Evolutionary conservation across 352 stramenopile genomes (phyloP), one percentile per base, ranked within the genome.

Genomic region (Phytophthora ramorum): DNA sequence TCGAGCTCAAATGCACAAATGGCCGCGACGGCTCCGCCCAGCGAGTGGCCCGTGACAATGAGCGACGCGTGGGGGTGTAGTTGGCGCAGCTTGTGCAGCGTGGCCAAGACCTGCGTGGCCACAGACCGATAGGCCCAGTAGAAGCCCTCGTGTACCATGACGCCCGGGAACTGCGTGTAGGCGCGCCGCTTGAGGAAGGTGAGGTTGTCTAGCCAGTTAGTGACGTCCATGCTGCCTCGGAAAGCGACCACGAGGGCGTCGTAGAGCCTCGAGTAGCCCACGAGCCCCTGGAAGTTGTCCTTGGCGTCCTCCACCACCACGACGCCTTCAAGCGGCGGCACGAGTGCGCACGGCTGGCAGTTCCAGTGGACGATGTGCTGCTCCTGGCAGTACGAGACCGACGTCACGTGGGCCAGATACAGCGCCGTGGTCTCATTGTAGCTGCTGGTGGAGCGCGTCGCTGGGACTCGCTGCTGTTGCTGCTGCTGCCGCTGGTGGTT

Each of bases 161-260:
- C 88, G 10, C 73, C 57, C 1, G 86, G 88, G 49, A 81, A 90
- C n/a, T 83, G 20, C 2, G 45, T 34, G 66, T 93, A 96, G 30
- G 79, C 79, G 8, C 76, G 75, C 62, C 72, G 84, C 70, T 96
- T 92, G 54, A 91, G 60, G 48, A 95, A 92, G 10, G 86, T 91
- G 58, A 96, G 76, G 58, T 96, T 95, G 62, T 94, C 81, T 58
- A 96, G 73, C 88, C 88, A 96, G 59, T 96, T 96, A 8, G 51
- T 73, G 35, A 95, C 56, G 71, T 96, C 83, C 75, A 93, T 95
- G 50, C 83, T 93, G 22, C 88, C 88, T 34, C 88, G 86, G 48
- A 93, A 96, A 13, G 85, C 84, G n/a, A 96, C 58, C 24, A 95
- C 48, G 4, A 96, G 43, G 1, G 81, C 59, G 53, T 88, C 59